Percentiles rank a stretch among this genome's conserved stretches.
Evolutionary conservation across 257 asterid genomes (phyloP).

Genomic region (Solanum bulbocastanum): DNA sequence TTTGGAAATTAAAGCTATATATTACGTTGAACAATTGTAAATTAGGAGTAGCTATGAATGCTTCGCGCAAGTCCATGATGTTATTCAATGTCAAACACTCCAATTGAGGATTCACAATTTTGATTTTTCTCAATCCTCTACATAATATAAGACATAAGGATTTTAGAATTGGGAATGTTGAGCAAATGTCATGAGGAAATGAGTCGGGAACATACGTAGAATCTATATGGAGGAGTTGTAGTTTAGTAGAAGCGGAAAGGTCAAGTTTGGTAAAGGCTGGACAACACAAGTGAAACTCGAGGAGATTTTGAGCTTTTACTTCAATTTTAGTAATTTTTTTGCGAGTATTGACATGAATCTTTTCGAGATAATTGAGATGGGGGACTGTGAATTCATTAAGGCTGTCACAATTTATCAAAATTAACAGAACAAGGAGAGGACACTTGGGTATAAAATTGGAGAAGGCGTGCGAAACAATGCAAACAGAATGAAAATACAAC

Average conservation of each 20-base stretch:
- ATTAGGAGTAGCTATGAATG: neutral
- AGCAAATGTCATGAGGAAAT: neutral
- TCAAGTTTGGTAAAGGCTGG: neutral
- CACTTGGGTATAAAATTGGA: neutral
- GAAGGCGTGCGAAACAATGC: neutral
- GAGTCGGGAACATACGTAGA: neutral
- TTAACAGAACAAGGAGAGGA: neutral
- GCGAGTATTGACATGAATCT: neutral
- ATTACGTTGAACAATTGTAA: neutral
- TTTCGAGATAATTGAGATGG: neutral
- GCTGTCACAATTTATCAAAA: neutral
- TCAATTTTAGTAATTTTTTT: neutral
- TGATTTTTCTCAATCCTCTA: neutral
- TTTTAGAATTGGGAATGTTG: neutral
- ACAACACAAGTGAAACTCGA: neutral
- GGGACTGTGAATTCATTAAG: neutral
- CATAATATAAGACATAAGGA: neutral
- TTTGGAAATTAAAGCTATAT: neutral
- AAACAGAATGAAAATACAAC: neutral
- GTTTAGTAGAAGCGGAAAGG: neutral
- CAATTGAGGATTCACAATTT: neutral
- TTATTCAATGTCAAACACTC: neutral
- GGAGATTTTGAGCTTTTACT: neutral
- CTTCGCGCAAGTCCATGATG: neutral
- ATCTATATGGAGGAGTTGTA: neutral